Evolutionary conservation across 129 eudicot genomes (phyloP).

Genomic region (Mikania micrantha): DNA sequence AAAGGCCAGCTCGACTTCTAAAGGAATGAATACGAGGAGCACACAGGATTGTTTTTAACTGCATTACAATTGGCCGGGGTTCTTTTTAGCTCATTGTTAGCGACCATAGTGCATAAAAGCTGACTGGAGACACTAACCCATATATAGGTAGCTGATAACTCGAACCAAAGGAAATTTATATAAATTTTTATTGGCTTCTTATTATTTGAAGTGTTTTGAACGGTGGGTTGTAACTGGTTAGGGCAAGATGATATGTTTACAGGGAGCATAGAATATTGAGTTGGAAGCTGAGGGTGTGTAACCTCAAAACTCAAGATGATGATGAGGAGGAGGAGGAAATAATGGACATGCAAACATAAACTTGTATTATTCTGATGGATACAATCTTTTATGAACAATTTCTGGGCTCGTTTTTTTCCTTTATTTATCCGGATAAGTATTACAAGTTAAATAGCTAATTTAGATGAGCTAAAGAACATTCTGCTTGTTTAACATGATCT

Average conservation of each 20-base stretch:
- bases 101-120: slow-evolving; percentile 56
- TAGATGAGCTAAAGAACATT: too few species aligned
- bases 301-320: slow-evolving; percentile 3
- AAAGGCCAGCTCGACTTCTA: slow-evolving; percentile 76
- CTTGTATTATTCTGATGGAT: too few species aligned
- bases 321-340: not conserved
- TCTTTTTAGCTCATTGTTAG: slow-evolving; percentile 77
- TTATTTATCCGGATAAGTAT: not conserved
- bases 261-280: slow-evolving; percentile 43
- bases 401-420: not conserved
- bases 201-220: slow-evolving; percentile 51
- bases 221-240: slow-evolving; percentile 35
- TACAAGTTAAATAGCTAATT: not conserved
- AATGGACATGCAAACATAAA: slow-evolving; percentile 10
- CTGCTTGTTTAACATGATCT: not conserved
- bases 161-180: slow-evolving; percentile 72
- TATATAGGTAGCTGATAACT: slow-evolving; percentile 73
- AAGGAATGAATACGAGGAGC: slow-evolving; percentile 91
- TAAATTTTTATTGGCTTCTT: slow-evolving; percentile 76
- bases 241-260: slow-evolving; percentile 66
- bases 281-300: slow-evolving; percentile 28
- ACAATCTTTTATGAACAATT: too few species aligned
- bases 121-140: slow-evolving; percentile 46
- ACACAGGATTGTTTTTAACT: slow-evolving; percentile 60
- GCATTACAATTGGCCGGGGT: slow-evolving; percentile 69